Evolutionary conservation across 768 basidiomycete species (phyloP), one percentile per base, ranked within the genome.

Genomic region (Hirschioporus abietinus): DNA sequence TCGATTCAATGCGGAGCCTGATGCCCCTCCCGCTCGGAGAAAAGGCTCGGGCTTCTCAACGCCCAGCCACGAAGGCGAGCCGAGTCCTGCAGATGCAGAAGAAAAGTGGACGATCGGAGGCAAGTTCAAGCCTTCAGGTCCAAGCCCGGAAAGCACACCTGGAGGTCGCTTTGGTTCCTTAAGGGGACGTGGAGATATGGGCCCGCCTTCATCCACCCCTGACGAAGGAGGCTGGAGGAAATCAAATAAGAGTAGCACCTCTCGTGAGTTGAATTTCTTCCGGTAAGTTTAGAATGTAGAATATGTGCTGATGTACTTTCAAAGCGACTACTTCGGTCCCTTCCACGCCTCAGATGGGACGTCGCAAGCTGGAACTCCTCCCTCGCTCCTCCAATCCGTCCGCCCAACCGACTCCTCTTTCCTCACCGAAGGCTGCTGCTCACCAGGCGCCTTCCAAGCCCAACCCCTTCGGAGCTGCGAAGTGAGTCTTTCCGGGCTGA

Each of bases 401-500:
- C 20, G 82, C 86, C 10, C 82, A 83, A 15, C 84, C 91, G 30
- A 90, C 92, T 20, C 90, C 93, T 1, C 80, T 94, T 59, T 88
- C 90, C 0, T 93, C 92, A 8, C 92, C 92, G 0, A 90, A 90
- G 78, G 85, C 91, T 71, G 79, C 83, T 2, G 82, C 18, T 74
- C 79, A 63, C 68, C 80, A 78, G 60, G 73, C 76, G 24, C 70
- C 80, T 6, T 73, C 81, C 36, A 78, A 86, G 36, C 73, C 89
- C 67, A 95, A 84, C 75, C 96, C 96, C 7, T 99, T 99, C 73
- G 97, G 96, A 63, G 82, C 84, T 65, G 96, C 96, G 36, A 89
- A 79, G 92, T 92, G 71, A 63, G 85, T 76, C 23, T 26, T 27
- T 25, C 18, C 27, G 71, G 1, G 62, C 57, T 23, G 26, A 58